Base-by-base conservation (phyloP, 2,329 filamentous ascomycete species). In the Talaromyces atroroseus region DNA sequence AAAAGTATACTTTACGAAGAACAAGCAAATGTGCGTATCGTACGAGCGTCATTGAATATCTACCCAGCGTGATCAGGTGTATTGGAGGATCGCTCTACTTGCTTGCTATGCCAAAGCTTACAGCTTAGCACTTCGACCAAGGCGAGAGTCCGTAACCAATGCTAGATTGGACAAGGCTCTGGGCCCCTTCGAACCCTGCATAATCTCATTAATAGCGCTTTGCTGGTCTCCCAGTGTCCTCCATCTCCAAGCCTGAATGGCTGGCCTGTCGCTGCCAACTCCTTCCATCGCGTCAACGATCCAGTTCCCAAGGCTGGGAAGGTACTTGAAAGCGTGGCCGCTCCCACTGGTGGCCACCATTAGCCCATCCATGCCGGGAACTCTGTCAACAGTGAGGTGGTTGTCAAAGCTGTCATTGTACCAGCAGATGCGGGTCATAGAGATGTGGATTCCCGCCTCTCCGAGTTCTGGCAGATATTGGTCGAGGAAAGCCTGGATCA, bases 261-360 rank as follows among this genome's bases (percentile, higher is more conserved):
- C 26, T 36, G 65, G 56, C n/a, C 49, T 46, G 7, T 74, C 66
- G 6, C 68, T 56, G 1, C 65, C 63, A 18, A 55, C 61, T 1
- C 75, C 72, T 58, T 77, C 70, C 7, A 84, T 65, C n/a, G 77
- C 75, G 59, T 83, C 77, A 0, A 80, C 73, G 12, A 85, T 78
- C 59, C 74, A 75, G 36, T 78, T 77, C 1, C 83, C 82, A 60
- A 86, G 76, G 2, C 80, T 78, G 0, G 83, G 83, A 11, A 71
- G 63, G 58, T 82, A 85, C 62, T 85, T 86, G 66, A 85, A 86
- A 0, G 75, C 83, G 66, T 86, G 83, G 0, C 84, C 83, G 36
- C 77, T 80, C 0, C 84, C 84, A 0, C 82, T 83, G 0, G 83
- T 85, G 2, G 82, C 82, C 0, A 86, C 74, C 63, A 85, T 80